Evolutionary conservation across 768 basidiomycete genomes (phyloP).

Genomic region (Tephrocybe sp.): DNA sequence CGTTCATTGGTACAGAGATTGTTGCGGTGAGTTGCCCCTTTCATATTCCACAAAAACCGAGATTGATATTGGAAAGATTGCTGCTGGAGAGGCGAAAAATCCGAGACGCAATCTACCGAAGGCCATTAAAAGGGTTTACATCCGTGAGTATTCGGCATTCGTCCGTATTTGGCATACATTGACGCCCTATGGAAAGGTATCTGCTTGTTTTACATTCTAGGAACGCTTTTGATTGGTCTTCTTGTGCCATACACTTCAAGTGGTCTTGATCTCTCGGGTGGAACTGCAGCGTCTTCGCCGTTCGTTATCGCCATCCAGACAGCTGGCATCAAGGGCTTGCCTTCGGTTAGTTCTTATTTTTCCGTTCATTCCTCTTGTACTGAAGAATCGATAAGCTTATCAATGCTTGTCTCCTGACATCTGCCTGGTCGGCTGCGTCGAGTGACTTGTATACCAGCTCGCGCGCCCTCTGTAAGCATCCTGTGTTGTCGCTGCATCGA

Average conservation of each 20-base stretch:
- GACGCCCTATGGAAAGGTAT: constrained; percentile 57
- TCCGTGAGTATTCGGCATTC: constrained; percentile 41
- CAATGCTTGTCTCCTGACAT: constrained; percentile 81
- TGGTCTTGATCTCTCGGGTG: constrained; percentile 48
- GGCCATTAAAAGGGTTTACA: constrained; percentile 73
- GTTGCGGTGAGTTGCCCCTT: constrained; percentile 64
- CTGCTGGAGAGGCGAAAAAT: constrained; percentile 90
- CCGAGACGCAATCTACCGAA: constrained; percentile 64
- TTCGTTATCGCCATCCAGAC: constrained; percentile 89
- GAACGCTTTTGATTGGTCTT: constrained; percentile 78
- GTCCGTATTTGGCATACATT: neutral
- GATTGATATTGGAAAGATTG: constrained; percentile 71
- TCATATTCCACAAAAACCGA: too few species aligned
- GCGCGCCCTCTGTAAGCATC: constrained; percentile 71
- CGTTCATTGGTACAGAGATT: constrained; percentile 92
- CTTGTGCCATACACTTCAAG: constrained; percentile 74
- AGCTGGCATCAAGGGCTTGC: constrained; percentile 85
- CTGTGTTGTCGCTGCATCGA: neutral
- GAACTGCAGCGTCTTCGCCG: constrained; percentile 75
- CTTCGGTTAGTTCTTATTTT: constrained; percentile 55
- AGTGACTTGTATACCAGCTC: constrained; percentile 91
- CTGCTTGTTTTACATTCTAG: constrained; percentile 72
- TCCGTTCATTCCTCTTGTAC: neutral
- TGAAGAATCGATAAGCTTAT: constrained; percentile 49
- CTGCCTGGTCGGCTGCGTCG: constrained; percentile 91